phyloP scores from a whole-genome alignment of 1,284 basidiomycete genomes.

The Apiotrichum gamsii region DNA sequence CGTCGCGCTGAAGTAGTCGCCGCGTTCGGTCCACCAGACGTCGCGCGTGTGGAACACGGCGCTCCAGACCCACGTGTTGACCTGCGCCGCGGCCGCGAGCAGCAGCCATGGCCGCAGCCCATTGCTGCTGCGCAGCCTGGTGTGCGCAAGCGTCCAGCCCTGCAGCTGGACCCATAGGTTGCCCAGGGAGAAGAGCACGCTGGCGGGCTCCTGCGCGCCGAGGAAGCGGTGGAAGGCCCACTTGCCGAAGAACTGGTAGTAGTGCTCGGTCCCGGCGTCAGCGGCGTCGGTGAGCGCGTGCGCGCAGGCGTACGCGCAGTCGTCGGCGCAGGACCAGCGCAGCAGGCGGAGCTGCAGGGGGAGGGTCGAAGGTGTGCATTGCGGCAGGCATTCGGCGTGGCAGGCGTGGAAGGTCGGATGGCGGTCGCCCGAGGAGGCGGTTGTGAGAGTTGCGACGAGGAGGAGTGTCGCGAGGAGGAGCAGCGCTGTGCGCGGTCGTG shows the following conservation, averaged over 20 bases:
- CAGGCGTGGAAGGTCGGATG: constrained; percentile 56
- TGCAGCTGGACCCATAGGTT: constrained; percentile 70
- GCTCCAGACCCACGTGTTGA: constrained; percentile 93
- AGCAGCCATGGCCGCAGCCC: constrained; percentile 67
- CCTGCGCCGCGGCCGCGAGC: constrained; percentile 63
- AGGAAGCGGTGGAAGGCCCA: constrained; percentile 86
- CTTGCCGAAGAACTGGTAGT: constrained; percentile 88
- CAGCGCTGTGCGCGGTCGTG: too few relatives aligned
- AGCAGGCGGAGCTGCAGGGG: constrained; percentile 52
- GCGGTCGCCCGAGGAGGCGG: constrained; percentile 58
- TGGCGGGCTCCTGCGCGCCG: constrained; percentile 90
- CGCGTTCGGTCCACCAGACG: constrained; percentile 69
- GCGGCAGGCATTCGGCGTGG: constrained; percentile 39
- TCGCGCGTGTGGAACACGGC: constrained; percentile 78
- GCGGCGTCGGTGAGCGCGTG: constrained; percentile 68
- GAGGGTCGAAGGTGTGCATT: constrained; percentile 50
- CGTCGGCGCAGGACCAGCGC: constrained; percentile 68
- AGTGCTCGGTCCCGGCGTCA: constrained; percentile 37
- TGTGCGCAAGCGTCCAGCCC: constrained; percentile 54
- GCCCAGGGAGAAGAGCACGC: constrained; percentile 77
- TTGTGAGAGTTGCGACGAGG: constrained; percentile 13
- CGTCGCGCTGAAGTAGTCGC: constrained; percentile 94
- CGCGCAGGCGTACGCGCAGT: constrained; percentile 87
- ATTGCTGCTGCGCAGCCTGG: constrained; percentile 54
- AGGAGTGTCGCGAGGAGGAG: neutral